These are phyloP conservation scores for Psilocybe sp. DNA, from an alignment of 768 basidiomycete species.

Conservation along the genomic window DNA sequence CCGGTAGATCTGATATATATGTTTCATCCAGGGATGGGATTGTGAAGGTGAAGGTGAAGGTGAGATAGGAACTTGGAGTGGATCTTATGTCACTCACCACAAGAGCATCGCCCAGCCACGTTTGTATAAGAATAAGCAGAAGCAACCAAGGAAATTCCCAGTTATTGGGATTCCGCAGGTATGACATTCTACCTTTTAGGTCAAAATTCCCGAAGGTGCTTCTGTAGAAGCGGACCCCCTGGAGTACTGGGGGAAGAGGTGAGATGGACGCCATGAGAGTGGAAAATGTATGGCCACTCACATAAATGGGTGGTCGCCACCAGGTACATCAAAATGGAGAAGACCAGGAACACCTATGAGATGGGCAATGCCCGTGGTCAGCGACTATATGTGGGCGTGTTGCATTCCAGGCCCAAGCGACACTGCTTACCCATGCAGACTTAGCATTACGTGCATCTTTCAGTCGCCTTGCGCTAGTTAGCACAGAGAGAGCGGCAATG, in stretches of 20 bases:
- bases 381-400: no score
- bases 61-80: no score
- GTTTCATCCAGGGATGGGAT: no score
- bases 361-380: no score
- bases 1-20: constrained; percentile 30
- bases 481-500: constrained; percentile 9
- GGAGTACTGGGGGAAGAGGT: background rate
- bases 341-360: constrained; percentile 22
- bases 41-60: no score
- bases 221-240: constrained; percentile 17
- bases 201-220: constrained; percentile 14
- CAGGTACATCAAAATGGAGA: constrained; percentile 21
- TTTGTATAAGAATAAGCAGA: constrained; percentile 16
- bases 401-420: no score
- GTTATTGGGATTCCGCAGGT: constrained; percentile 9
- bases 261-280: background rate
- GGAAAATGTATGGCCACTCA: no score
- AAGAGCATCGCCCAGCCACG: constrained; percentile 22
- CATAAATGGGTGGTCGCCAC: constrained; percentile 22
- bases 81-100: no score
- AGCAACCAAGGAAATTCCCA: constrained; percentile 21
- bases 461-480: constrained; percentile 1
- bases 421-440: background rate
- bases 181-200: constrained; percentile 4
- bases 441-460: background rate